Percentiles rank a stretch among this genome's conserved stretches.
Evolutionary conservation across 1,139 yeast genomes (phyloP).

Genomic region (Suhomyces choctaworum): DNA sequence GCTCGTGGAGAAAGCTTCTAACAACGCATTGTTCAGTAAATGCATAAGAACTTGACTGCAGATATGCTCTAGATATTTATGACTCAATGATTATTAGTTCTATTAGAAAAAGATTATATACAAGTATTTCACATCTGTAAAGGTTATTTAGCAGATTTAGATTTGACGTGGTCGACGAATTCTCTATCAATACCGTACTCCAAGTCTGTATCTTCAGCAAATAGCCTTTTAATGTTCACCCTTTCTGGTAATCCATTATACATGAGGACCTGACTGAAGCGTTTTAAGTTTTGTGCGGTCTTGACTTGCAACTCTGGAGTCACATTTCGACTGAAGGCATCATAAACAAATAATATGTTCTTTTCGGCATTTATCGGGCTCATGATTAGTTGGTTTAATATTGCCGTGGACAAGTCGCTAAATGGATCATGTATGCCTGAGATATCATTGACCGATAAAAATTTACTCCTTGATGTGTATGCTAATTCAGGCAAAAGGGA

Average conservation of each 20-base stretch:
- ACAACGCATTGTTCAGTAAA: too few relatives aligned
- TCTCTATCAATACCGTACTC: slow-evolving; percentile 9
- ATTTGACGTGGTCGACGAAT: slow-evolving; percentile 3
- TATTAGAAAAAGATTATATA: too few relatives aligned
- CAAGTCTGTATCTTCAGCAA: slow-evolving; percentile 1
- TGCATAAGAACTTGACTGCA: too few relatives aligned
- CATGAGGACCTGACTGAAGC: slow-evolving; percentile 19
- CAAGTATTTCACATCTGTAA: slow-evolving; percentile 3
- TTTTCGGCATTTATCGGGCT: slow-evolving; percentile 12
- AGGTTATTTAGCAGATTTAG: slow-evolving; percentile 2
- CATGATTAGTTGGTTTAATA: slow-evolving; percentile 19
- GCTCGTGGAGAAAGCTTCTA: too few relatives aligned
- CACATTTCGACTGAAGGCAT: slow-evolving; percentile 4
- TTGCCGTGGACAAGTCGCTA: slow-evolving; percentile 25
- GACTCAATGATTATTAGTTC: too few relatives aligned
- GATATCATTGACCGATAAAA: slow-evolving; percentile 7
- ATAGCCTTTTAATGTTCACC: not conserved
- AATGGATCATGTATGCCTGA: slow-evolving; percentile 28
- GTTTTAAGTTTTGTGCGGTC: slow-evolving; percentile 15
- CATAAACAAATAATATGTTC: slow-evolving; percentile 18
- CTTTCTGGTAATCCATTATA: slow-evolving; percentile 17
- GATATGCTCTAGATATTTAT: too few relatives aligned
- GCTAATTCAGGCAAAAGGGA: slow-evolving; percentile 27
- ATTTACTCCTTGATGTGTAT: slow-evolving; percentile 6
- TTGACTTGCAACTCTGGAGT: not conserved